Evolutionary conservation across 345 rosid species (phyloP).

Genomic region (Salix viminalis): DNA sequence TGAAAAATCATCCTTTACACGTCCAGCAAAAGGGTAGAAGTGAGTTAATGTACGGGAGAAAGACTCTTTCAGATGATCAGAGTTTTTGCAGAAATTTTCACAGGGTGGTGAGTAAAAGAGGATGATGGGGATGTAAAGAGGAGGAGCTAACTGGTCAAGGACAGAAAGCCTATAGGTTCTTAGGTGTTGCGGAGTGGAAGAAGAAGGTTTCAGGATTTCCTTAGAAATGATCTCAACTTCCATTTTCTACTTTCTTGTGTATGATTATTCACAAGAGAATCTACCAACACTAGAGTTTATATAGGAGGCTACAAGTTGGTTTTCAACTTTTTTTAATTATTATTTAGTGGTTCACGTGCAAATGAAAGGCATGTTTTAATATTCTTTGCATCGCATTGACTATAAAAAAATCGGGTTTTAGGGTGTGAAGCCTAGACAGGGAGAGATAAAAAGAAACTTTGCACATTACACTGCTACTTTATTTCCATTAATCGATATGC

Average conservation of each 20-base stretch:
- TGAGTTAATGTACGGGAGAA: background rate
- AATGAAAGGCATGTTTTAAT: too few relatives aligned
- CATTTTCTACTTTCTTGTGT: conserved; percentile 1
- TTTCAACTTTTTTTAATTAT: too few relatives aligned
- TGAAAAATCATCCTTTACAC: background rate
- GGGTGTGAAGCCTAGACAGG: too few relatives aligned
- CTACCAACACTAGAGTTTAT: too few relatives aligned
- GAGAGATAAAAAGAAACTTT: too few relatives aligned
- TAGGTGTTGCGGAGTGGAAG: background rate
- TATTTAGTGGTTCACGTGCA: too few relatives aligned
- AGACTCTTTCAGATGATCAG: conserved; percentile 3
- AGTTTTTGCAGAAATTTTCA: background rate
- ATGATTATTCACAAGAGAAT: too few relatives aligned
- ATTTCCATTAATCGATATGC: too few relatives aligned
- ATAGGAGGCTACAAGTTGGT: too few relatives aligned
- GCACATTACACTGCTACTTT: too few relatives aligned
- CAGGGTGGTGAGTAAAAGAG: background rate
- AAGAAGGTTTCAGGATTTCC: conserved; percentile 9
- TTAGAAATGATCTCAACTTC: background rate
- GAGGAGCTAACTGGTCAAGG: conserved; percentile 10
- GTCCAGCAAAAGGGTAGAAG: conserved; percentile 9
- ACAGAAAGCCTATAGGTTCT: conserved; percentile 7
- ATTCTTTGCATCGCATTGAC: too few relatives aligned
- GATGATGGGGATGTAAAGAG: background rate
- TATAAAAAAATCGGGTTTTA: too few relatives aligned